Evolutionary conservation across 129 eudicot genomes (phyloP), one percentile per base, ranked within the genome.

Genomic region (Oenanthe sinensis): DNA sequence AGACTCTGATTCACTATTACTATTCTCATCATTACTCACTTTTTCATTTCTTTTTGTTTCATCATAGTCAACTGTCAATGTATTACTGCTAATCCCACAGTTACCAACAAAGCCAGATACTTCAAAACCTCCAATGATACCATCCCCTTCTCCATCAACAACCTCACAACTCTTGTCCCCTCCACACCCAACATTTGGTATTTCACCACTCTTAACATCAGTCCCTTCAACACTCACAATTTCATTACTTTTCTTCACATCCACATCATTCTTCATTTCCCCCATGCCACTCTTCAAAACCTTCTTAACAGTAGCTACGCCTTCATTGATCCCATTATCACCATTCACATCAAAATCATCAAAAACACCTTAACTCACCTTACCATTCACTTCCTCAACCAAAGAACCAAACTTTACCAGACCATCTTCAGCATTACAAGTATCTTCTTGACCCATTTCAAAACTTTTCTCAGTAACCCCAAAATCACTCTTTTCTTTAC

Each of bases 331-430:
- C n/a, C n/a, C n/a, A n/a, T n/a, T n/a, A 71, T 72, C 46, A 33
- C 45, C 79, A 12, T 52, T 47, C 39, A 0, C 73, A 16, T 28
- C 45, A 13, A 20, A 47, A 36, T 28, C 43, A 40, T 48, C 60
- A 19, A 26, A 10, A 6, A 19, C 80, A 1, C 88, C 85, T 52
- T 78, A 75, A 85, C 83, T 81, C 77, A 92, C 93, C 70, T 74
- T 87, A 82, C 82, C 86, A 33, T 88, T 71, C 13, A 79, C 86
- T 82, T 95, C 88, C 63, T 88, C 87, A 72, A 91, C 81, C 76
- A 85, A 81, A 79, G 76, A 50, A 50, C 84, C 77, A 72, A 86
- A 84, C 82, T 76, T 84, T 75, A 58, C 89, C 75, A 75, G 22
- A 65, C 52, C 83, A 68, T 45, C 77, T 74, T 44, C 82, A 72